phyloP scores from a whole-genome alignment of 1,139 yeast species.

The Hanseniaspora gamundiae region DNA sequence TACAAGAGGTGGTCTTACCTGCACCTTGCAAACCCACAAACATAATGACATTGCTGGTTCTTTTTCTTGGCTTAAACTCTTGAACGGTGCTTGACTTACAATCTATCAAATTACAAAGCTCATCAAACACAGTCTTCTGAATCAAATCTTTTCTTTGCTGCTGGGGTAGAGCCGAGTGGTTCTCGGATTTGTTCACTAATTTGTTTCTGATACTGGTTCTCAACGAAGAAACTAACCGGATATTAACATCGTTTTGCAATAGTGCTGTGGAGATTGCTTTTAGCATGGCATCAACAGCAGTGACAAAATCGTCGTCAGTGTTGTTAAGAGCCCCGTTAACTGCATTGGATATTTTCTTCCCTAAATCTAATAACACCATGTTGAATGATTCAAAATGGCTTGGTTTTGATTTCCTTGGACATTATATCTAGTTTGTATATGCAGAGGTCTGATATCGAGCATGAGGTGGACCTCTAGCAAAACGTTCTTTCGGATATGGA shows the following conservation, averaged over 20 bases:
- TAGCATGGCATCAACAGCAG: constrained; percentile 54
- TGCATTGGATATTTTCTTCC: constrained; percentile 71
- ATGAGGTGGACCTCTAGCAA: too few relatives aligned
- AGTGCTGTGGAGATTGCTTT: constrained; percentile 86
- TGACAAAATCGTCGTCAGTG: constrained; percentile 45
- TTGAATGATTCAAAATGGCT: neutral
- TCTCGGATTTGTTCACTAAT: constrained; percentile 28
- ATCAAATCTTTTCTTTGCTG: constrained; percentile 62
- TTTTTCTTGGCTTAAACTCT: constrained; percentile 81
- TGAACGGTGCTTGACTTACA: constrained; percentile 32
- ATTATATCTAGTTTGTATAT: too few relatives aligned
- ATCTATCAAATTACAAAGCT: constrained; percentile 76
- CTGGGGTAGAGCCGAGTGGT: constrained; percentile 21
- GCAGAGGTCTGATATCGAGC: too few relatives aligned
- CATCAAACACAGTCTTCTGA: constrained; percentile 90
- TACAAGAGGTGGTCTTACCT: constrained; percentile 96
- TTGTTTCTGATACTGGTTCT: constrained; percentile 60
- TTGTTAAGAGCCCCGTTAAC: constrained; percentile 57
- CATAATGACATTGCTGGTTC: constrained; percentile 68
- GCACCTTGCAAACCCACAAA: constrained; percentile 98
- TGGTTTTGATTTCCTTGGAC: too few relatives aligned
- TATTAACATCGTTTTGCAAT: constrained; percentile 84
- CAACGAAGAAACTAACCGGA: constrained; percentile 64
- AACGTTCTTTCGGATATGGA: too few relatives aligned
- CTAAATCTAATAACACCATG: constrained; percentile 94